phyloP scores from a whole-genome alignment of 179 eudicot genomes.

The Amaranthus tricolor region DNA sequence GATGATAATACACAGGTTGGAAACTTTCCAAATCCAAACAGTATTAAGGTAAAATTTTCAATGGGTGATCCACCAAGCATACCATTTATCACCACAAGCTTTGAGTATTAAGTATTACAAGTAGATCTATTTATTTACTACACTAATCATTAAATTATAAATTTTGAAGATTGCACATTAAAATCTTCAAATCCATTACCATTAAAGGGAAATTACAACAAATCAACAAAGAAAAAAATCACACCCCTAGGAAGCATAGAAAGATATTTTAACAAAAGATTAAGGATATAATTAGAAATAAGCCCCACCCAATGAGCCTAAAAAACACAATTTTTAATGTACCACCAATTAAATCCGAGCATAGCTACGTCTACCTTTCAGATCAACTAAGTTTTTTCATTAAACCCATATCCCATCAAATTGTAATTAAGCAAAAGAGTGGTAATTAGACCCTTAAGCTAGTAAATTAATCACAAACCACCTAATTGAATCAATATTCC shows the following conservation, averaged over 20 bases:
- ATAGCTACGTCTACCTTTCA: background rate
- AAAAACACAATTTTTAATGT: background rate
- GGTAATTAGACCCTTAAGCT: background rate
- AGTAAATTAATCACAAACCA: background rate
- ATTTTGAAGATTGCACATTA: background rate
- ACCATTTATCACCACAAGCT: background rate
- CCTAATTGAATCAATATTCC: slow-evolving; percentile 1
- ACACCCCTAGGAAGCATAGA: background rate
- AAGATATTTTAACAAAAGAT: background rate
- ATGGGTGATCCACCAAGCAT: background rate
- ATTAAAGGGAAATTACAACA: background rate
- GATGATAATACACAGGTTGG: background rate
- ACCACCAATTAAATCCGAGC: background rate
- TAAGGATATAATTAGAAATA: background rate
- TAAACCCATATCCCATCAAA: background rate
- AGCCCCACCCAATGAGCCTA: background rate
- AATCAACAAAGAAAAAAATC: background rate
- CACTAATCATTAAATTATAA: background rate
- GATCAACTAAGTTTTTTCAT: background rate
- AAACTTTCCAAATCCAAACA: background rate
- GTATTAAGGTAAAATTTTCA: background rate
- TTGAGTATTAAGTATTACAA: background rate
- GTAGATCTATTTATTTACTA: background rate
- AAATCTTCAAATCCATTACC: background rate
- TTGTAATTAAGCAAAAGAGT: background rate